Evolutionary conservation across 2,329 filamentous ascomycete species (phyloP), one percentile per base, ranked within the genome.

Genomic region (Nigrospora osmanthi): DNA sequence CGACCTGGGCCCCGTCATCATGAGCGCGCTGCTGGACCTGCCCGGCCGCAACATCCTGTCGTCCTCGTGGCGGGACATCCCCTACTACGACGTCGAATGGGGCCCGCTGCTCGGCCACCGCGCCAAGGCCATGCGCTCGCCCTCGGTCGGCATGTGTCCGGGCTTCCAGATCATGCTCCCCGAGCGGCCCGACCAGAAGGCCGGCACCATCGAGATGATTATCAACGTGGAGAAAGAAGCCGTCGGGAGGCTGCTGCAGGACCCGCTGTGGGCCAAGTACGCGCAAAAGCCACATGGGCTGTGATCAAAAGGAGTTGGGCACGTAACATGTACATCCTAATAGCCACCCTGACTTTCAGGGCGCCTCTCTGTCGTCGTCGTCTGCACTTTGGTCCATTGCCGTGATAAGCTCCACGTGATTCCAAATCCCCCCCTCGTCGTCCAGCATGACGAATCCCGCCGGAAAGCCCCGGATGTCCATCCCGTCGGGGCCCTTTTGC

Each of bases 51-150:
- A 36, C 33, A 36, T 28, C 13, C 23, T 42, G 11, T 35, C 40
- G 14, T 42, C 40, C 19, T 33, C 59, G 6, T 66, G 61, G 63
- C 47, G 56, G 23, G 57, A 57, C 31, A 58, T 65, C 32, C 49
- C 56, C 15, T 45, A 66, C 12, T 65, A 66, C 40, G 54, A 46
- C 12, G 41, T 65, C 19, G 52, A 60, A 11, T 66, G 61, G 62
- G 63, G 64, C 3, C 52, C 58, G 15, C 23, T 53, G 9, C 30
- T 65, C 9, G 58, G 58, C 1, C 47, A 52, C 11, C 54, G 46
- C 10, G 59, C 66, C 43, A 46, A 58, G 37, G 54, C 61, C 1
- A 52, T 65, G 5, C 55, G 61, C 9, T 46, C 49, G n/a, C 62
- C 61, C 1, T 54, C 44, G 14, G 44, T 41, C 11, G 44, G 44